Evolutionary conservation across 768 basidiomycete species (phyloP), one percentile per base, ranked within the genome.

Genomic region (Hirschioporus abietinus): DNA sequence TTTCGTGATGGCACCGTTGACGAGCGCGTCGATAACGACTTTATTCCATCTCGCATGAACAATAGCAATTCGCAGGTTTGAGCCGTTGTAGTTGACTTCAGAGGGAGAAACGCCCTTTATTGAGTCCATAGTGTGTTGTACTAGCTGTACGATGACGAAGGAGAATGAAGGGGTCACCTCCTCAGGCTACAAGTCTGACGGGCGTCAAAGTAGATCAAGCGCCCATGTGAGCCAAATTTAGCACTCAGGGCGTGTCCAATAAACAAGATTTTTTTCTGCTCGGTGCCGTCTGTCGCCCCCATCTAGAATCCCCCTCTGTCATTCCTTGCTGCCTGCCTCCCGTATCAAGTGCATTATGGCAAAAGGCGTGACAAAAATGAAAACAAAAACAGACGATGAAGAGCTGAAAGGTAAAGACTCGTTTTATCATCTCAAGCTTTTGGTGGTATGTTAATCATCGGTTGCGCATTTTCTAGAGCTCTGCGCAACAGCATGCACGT

Each of bases 41-140:
- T 87, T 88, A 81, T 99, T 99, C 97, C 97, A 99, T 79, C 95
- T 83, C 20, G 95, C 94, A 75, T 98, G 96, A 7, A 99, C 91
- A 74, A 99, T 96, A 73, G 92, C 93, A 64, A 97, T 79, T 66
- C 96, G 89, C 64, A 96, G 83, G 27, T 81, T 68, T 1, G 92
- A 89, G 64, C 96, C 96, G 72, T 98, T 93, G 81, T 86, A 85
- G 36, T 84, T 77, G 57, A 78, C 81, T 64, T 85, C 75, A 42
- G 90, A 83, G 61, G 85, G 81, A 18, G 84, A 79, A 63, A 88
- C 84, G 57, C 93, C 92, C 81, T 96, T 96, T 84, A 96, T 88
- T 71, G 88, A 81, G n/a, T 73, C 75, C 78, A 79, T 76, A 82
- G 42, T 52, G 42, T 12, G 20, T 15, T 52, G 42, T 52, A 52